Base-by-base conservation (phyloP, 2,329 filamentous ascomycete species). In the Talaromyces verruculosus region DNA sequence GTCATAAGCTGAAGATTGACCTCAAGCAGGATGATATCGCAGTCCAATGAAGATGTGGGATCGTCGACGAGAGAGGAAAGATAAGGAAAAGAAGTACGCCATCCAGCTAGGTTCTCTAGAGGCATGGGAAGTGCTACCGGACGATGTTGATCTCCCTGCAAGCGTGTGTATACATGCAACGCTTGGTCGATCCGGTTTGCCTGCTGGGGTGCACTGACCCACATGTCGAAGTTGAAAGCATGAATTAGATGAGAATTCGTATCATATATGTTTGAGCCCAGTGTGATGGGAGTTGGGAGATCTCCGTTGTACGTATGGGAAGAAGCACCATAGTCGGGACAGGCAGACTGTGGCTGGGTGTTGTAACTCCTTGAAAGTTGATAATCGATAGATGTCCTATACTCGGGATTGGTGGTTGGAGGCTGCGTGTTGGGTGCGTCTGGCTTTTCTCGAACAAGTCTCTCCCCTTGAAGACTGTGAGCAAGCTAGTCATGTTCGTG, bases 181-280 rank as follows among this genome's bases (percentile, higher is more conserved):
- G 77, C 76, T 64, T 78, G 74, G 51, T 80, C 78, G 22, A 75
- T 73, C 28, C 73, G 72, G 57, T 76, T 73, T 5, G 72, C 74
- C 64, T 78, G 75, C 49, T 76, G 71, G 58, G 75, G 75, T 5
- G 73, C 72, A 68, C 75, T 79, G 7, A 81, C 79, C 78, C 79
- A 81, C 80, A 83, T 82, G 55, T 79, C 77, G 67, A 83, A 82
- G 57, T 73, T 76, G 60, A 82, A 73, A 19, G 74, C 75, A 66
- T 77, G 71, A 35, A 80, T 71, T 51, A 68, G 70, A 57, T 74
- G 73, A 28, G 69, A 64, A 35, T 70, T 70, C 10, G 69, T 65
- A n/a, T 76, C 74, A 28, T 74, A 74, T 64, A 75, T 69, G 58
- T 72, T 78, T 5, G 75, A 74, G 10, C 73, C 76, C 35, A 78